These are phyloP conservation scores for Aspergillus fructus DNA, from an alignment of 2,329 filamentous ascomycete species.

Conservation along the genomic window DNA sequence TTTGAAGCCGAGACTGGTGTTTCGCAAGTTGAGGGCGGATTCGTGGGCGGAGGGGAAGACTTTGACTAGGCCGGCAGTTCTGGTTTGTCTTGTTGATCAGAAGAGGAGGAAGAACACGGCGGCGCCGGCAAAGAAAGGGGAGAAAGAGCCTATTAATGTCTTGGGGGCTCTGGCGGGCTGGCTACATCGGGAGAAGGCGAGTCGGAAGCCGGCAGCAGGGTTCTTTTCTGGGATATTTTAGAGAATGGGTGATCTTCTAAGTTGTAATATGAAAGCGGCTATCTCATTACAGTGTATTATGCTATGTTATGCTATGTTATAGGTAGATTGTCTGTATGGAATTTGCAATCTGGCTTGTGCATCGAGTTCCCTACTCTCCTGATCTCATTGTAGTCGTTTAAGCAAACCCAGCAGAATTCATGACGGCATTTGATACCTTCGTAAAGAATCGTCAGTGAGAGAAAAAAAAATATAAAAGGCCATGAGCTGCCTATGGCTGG, in stretches of 20 bases:
- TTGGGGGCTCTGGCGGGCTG: not conserved
- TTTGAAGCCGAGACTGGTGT: conserved; percentile 1
- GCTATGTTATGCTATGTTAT: not conserved
- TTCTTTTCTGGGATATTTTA: not conserved
- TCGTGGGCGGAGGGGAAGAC: conserved; percentile 1
- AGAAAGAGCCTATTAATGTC: not conserved
- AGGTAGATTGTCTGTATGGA: conserved; percentile 12
- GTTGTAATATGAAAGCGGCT: not conserved
- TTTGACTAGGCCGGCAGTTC: not conserved
- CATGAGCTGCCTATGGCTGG: not conserved
- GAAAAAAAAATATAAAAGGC: not conserved
- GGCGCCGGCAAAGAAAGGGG: not conserved
- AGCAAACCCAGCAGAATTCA: conserved; percentile 10
- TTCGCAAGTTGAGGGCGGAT: conserved; percentile 6
- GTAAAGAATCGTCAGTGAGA: not conserved
- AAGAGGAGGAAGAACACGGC: not conserved
- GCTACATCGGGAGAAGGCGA: not conserved
- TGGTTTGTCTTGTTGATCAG: not conserved
- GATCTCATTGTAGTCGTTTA: conserved; percentile 10
- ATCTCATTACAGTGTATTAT: not conserved
- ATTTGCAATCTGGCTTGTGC: conserved; percentile 9
- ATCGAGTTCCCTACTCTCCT: conserved; percentile 9
- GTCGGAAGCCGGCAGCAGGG: not conserved
- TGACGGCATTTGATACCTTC: conserved; percentile 13
- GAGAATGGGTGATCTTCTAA: too few relatives aligned